phyloP scores from a whole-genome alignment of 2,329 filamentous ascomycete species.

The Tolypocladium ovalisporum region DNA sequence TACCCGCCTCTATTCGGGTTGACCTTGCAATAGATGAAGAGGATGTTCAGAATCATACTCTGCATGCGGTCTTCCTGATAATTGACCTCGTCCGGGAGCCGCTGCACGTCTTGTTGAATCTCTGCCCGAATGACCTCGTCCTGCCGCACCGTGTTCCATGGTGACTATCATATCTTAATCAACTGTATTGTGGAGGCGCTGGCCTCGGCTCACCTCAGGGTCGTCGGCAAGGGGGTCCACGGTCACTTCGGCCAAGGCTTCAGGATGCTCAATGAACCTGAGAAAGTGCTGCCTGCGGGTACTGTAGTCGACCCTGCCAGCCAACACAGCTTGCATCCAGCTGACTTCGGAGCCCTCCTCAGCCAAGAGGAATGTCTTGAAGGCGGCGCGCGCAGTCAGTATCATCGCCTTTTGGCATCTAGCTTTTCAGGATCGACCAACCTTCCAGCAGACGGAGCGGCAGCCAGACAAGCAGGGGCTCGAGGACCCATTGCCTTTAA shows the following conservation, averaged over 20 bases:
- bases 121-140: constrained; percentile 80
- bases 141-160: constrained; percentile 76
- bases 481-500: constrained; percentile 45
- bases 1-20: constrained; percentile 80
- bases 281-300: constrained; percentile 65
- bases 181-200: constrained; percentile 5
- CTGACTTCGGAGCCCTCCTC: constrained; percentile 49
- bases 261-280: constrained; percentile 72
- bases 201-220: constrained; percentile 30
- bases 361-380: constrained; percentile 79
- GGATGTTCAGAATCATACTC: constrained; percentile 70
- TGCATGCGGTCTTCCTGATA: constrained; percentile 77
- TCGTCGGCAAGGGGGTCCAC: constrained; percentile 84
- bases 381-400: constrained; percentile 4
- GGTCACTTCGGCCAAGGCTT: constrained; percentile 59
- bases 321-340: constrained; percentile 58
- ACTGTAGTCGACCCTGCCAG: constrained; percentile 64
- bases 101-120: constrained; percentile 87
- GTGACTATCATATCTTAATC: constrained; percentile 47
- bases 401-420: neutral
- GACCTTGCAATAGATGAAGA: constrained; percentile 92
- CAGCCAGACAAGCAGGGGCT: constrained; percentile 62
- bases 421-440: constrained; percentile 15
- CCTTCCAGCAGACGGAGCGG: constrained; percentile 90
- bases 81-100: constrained; percentile 84